Base-by-base conservation (phyloP, 2,329 filamentous ascomycete species). In the Aspergillus ibericus region DNA sequence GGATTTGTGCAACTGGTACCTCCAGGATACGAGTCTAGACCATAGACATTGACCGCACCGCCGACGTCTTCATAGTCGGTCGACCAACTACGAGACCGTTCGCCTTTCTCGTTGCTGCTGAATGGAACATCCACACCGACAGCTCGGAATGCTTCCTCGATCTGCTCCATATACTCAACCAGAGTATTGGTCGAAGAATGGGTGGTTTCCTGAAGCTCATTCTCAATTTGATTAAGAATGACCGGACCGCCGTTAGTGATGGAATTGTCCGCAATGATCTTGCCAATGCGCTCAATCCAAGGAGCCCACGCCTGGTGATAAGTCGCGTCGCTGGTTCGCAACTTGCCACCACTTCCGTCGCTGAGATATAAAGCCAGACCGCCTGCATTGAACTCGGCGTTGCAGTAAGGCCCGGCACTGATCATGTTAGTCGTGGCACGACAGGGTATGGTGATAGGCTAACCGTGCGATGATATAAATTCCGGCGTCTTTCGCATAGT, bases 301-400 rank as follows among this genome's bases (percentile, higher is more conserved):
- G 80, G 79, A 15, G 75, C 72, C 80, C 81, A 84, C 2, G 71
- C 70, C 27, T 75, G 60, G 36, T 77, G 71, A 59, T 83, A 83
- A 6, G 73, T 75, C 34, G 72, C 71, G 38, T 81, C 77, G 34
- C 72, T 75, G 2, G 79, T 80, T 40, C 81, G 68, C 36, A 55
- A 34, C 1, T 29, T 13, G 38, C 51, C 51, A 15, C 51, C 51
- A 16, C 51, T 53, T 12, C 78, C 77, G 0, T 88, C 90, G 58
- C 89, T 80, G 46, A 90, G 72, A 9, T 88, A 80, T 66, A 88
- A 83, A 0, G 91, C 90, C 60, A 90, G 91, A 0, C 90, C 90
- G 25, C 91, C 91, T 0, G 88, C 90, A 3, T 83, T 85, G 0
- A 82, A 84, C 71, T 93, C 90, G 1, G 89, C 89, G 67, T 93